These are phyloP conservation scores for Aspergillus terreus DNA, from an alignment of 2,329 filamentous ascomycete genomes.

Conservation along the genomic window DNA sequence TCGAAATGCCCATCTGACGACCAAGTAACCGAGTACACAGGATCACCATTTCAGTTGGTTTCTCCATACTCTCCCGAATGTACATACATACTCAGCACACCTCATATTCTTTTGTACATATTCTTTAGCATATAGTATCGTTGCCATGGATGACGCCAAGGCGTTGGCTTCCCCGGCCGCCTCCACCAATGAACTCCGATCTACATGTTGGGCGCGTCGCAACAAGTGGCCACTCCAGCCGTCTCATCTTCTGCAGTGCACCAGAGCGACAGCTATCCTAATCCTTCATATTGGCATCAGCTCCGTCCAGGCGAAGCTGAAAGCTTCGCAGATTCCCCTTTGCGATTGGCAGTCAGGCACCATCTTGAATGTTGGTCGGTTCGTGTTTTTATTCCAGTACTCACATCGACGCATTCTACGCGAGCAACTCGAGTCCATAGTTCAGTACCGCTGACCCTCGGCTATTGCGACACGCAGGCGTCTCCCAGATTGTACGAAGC, in stretches of 20 bases:
- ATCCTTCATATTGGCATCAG: background rate
- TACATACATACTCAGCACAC: too few species aligned
- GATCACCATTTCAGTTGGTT: too few species aligned
- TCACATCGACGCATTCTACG: background rate
- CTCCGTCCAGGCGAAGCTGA: background rate
- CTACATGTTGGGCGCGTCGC: constrained; percentile 1
- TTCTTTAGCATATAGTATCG: background rate
- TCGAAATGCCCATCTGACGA: too few species aligned
- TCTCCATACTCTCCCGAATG: too few species aligned
- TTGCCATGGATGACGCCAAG: constrained; percentile 2
- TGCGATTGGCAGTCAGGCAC: background rate
- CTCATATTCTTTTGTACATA: background rate
- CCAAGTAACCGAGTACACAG: too few species aligned
- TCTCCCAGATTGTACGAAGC: background rate
- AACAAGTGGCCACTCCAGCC: constrained; percentile 10
- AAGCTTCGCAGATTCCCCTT: background rate
- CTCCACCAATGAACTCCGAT: constrained; percentile 7
- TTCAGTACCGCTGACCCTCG: too few species aligned
- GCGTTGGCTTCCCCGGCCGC: constrained; percentile 1
- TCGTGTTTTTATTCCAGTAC: background rate
- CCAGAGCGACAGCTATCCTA: background rate
- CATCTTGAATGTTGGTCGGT: background rate
- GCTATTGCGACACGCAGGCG: too few species aligned
- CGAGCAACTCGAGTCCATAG: background rate
- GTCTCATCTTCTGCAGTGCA: background rate